Evolutionary conservation across 1,284 basidiomycete genomes (phyloP), one percentile per base, ranked within the genome.

Genomic region (Pseudozyma tsukubaensis): DNA sequence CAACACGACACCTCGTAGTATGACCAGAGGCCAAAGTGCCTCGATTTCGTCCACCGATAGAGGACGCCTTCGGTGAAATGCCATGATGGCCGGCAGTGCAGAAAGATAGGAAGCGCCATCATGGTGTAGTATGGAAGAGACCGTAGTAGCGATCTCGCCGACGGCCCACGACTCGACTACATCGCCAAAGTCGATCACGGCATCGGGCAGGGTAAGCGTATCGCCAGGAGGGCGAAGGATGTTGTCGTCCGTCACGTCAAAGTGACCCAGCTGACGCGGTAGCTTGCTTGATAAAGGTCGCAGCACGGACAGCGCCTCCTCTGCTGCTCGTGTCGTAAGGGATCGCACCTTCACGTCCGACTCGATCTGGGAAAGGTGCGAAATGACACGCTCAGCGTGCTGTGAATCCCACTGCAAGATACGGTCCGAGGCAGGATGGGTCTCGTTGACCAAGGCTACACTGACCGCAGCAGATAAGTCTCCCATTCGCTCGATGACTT

Each of bases 171-270:
- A 42, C 19, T 42, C 40, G 40, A 42, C 19, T 5, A 42, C 40
- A 42, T 42, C 40, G 40, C 40, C 40, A 42, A 42, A 42, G 13
- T 42, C 40, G 14, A 42, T 42, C 40, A 42, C 40, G 19, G 40
- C 40, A 42, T 42, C 40, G 13, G 40, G 40, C 6, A 42, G 40
- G 40, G 40, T 42, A 18, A 42, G 40, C 16, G 13, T 42, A 42
- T 42, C 40, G 5, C 7, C 13, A 4, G 40, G 7, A 18, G 40
- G 40, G 19, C 40, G 40, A 13, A 42, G 19, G 40, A 42, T 18
- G 13, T 42, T 42, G 40, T 42, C 40, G 19, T 42, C 40, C 16
- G 40, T 42, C 7, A 42, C 40, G 13, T 42, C 40, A 18, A 42
- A 42, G 13, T 42, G 40, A 42, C 40, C 40, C 13, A 42, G 6